Percentiles rank a stretch among this genome's conserved stretches.
Conservation (phyloP, 352 stramenopile genomes). For the Phytopythium oedochilum region DNA sequence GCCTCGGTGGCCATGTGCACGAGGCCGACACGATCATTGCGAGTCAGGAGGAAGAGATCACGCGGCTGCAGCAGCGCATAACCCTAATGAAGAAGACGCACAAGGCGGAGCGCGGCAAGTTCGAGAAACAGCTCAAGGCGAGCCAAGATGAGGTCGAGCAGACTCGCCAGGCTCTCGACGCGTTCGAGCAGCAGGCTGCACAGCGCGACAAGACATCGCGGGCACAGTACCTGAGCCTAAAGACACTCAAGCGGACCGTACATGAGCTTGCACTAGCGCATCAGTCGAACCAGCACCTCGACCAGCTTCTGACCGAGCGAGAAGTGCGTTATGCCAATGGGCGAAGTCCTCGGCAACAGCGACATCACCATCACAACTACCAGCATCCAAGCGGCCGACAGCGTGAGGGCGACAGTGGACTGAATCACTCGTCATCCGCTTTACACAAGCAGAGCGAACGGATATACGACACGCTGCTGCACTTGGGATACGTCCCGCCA, state of each 20-base stretch:
- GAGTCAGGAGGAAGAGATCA: slow-evolving; percentile 64
- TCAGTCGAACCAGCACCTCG: slow-evolving; percentile 54
- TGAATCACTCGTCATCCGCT: background rate
- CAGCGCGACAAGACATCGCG: slow-evolving; percentile 59
- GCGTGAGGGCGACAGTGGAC: slow-evolving; percentile 3
- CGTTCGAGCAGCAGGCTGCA: slow-evolving; percentile 40
- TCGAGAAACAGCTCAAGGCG: slow-evolving; percentile 32
- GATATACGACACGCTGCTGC: slow-evolving; percentile 32
- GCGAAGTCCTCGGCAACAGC: slow-evolving; percentile 2
- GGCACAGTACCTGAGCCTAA: slow-evolving; percentile 63
- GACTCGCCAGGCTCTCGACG: slow-evolving; percentile 32
- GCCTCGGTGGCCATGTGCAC: slow-evolving; percentile 7
- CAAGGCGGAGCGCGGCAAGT: slow-evolving; percentile 44
- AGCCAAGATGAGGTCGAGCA: slow-evolving; percentile 47
- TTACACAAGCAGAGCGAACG: slow-evolving; percentile 7
- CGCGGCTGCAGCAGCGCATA: slow-evolving; percentile 52
- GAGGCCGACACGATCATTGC: slow-evolving; percentile 43
- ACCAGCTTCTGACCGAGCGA: slow-evolving; percentile 26
- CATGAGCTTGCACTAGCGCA: slow-evolving; percentile 43
- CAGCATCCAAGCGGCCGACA: background rate
- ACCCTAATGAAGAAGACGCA: slow-evolving; percentile 57
- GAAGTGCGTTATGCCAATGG: slow-evolving; percentile 26
- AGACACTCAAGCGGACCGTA: slow-evolving; percentile 65
- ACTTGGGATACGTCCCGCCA: slow-evolving; percentile 36
- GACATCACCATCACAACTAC: slow-evolving; percentile 3